A percentile compares a stretch with the other conserved stretches of the same genome.
phyloP scores from a whole-genome alignment of 2,329 filamentous ascomycete genomes.

The Trichoderma lentiforme region DNA sequence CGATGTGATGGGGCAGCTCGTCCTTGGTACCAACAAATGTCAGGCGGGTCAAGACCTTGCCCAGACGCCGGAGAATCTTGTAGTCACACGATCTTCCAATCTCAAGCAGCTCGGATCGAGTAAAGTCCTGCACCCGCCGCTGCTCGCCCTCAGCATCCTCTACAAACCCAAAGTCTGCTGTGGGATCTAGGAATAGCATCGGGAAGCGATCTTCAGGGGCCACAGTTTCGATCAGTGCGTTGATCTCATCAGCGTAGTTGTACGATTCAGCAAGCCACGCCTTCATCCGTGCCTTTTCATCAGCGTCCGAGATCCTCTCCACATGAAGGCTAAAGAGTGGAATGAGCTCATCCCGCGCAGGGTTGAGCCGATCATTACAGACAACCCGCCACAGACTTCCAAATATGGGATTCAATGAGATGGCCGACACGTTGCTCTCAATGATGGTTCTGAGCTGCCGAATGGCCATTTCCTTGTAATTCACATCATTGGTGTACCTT shows the following conservation, averaged over 20 bases:
- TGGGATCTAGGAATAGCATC: conserved; percentile 50
- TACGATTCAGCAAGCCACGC: conserved; percentile 51
- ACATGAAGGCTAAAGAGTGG: conserved; percentile 41
- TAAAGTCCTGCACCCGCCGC: conserved; percentile 35
- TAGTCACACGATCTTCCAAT: conserved; percentile 51
- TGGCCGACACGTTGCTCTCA: conserved; percentile 38
- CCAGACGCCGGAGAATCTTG: conserved; percentile 45
- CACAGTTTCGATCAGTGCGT: conserved; percentile 36
- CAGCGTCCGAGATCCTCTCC: conserved; percentile 31
- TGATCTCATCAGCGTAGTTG: conserved; percentile 44
- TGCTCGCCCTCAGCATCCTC: conserved; percentile 20
- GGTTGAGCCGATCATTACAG: conserved; percentile 44
- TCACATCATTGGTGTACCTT: conserved; percentile 37
- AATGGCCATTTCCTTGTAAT: conserved; percentile 39
- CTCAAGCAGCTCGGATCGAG: conserved; percentile 47
- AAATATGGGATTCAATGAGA: conserved; percentile 50
- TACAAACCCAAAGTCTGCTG: conserved; percentile 34
- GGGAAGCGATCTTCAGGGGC: conserved; percentile 40
- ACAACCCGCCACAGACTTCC: conserved; percentile 48
- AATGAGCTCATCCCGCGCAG: conserved; percentile 40
- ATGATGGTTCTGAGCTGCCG: conserved; percentile 43
- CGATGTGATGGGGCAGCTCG: conserved; percentile 44
- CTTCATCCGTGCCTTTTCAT: conserved; percentile 41
- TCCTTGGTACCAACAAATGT: conserved; percentile 40
- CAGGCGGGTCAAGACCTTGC: conserved; percentile 44